Conservation (phyloP, 225 moss, liverwort and hornwort genomes). For the Climacium dendroides region DNA sequence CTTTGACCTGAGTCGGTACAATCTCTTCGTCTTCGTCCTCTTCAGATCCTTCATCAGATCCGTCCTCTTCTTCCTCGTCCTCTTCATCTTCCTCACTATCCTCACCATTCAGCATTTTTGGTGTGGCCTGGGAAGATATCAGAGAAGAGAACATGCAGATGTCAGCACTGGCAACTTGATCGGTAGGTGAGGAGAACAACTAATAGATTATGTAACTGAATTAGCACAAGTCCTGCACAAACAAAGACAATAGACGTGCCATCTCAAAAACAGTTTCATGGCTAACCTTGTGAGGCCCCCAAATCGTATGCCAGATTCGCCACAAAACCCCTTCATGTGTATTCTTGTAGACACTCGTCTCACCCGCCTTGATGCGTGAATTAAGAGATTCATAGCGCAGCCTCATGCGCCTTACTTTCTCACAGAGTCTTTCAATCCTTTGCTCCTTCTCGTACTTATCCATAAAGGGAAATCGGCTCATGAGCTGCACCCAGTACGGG, state of each 20-base stretch:
- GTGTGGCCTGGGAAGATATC: conserved; percentile 15
- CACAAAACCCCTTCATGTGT: conserved; percentile 21
- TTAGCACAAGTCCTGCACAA: background rate
- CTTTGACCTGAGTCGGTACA: conserved; percentile 1
- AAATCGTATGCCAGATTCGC: conserved; percentile 43
- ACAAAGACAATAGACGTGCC: background rate
- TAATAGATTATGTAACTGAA: background rate
- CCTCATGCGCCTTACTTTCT: conserved; percentile 55
- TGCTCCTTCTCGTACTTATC: conserved; percentile 29
- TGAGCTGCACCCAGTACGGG: conserved; percentile 25
- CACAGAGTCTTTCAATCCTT: conserved; percentile 39
- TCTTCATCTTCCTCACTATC: conserved; percentile 16
- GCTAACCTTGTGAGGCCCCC: conserved; percentile 37
- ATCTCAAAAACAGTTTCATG: background rate
- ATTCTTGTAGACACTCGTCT: conserved; percentile 32
- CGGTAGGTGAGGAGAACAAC: background rate
- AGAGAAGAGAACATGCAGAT: background rate
- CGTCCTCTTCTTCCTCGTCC: conserved; percentile 17
- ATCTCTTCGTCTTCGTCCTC: conserved; percentile 16
- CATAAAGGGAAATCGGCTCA: conserved; percentile 28
- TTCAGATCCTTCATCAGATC: conserved; percentile 5
- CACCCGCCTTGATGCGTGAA: conserved; percentile 5
- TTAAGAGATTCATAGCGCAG: conserved; percentile 25
- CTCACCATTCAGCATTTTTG: conserved; percentile 3
- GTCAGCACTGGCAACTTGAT: background rate